Percentiles rank a stretch among this genome's conserved stretches.
Evolutionary conservation across 78 protist species (phyloP).

Genomic region (Cyanophora paradoxa): DNA sequence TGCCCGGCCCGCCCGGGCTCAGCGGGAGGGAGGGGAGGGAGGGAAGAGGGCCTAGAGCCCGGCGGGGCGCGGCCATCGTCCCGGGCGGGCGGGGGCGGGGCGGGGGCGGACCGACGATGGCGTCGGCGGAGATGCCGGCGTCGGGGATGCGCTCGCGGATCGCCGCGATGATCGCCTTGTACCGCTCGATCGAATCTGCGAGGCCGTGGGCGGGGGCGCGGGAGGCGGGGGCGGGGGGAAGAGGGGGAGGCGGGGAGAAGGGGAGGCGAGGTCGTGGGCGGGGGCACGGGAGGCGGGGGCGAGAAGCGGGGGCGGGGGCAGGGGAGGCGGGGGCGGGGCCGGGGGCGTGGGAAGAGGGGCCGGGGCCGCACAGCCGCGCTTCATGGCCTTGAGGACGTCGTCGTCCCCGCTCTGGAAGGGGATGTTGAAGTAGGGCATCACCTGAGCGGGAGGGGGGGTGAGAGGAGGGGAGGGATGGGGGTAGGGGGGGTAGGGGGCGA

Average conservation of each 20-base stretch:
- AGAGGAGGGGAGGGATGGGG: background rate
- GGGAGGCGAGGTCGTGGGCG: background rate
- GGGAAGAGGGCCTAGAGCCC: no score
- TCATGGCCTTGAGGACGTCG: conserved; percentile 27
- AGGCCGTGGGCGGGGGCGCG: no score
- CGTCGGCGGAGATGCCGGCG: conserved; percentile 33
- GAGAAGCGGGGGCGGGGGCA: background rate
- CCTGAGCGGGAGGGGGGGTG: background rate
- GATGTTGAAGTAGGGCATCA: conserved; percentile 16
- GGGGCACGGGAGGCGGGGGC: background rate
- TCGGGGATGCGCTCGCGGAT: conserved; percentile 3
- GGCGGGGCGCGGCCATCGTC: no score
- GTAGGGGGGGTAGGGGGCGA: no score
- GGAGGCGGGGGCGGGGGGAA: background rate
- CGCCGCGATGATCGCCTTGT: background rate
- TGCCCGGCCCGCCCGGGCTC: no score
- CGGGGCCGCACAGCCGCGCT: background rate
- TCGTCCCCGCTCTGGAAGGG: conserved; percentile 38
- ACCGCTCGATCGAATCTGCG: background rate
- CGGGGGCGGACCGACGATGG: conserved; percentile 41
- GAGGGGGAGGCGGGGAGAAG: background rate
- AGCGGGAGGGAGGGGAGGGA: no score
- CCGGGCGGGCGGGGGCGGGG: no score
- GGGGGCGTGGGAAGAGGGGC: background rate
- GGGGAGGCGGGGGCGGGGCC: background rate